Evolutionary conservation across 345 rosid species (phyloP), one percentile per base, ranked within the genome.

Genomic region (Lumnitzera littorea): DNA sequence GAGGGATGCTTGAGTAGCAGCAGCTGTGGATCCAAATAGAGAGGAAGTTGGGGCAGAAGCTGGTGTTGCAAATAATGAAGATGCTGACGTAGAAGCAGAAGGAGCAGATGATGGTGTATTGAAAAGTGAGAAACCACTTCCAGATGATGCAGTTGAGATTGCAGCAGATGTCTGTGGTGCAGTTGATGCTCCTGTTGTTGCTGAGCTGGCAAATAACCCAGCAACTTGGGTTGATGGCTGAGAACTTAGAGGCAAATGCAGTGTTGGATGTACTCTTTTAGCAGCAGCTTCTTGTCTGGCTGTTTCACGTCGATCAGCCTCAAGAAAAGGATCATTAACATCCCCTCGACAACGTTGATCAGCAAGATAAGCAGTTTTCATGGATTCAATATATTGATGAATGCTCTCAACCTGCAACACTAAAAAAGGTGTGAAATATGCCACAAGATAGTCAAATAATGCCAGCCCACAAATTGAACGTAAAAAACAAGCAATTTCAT

Each of bases 271-370:
- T 51, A 83, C 95, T 62, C 96, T 79, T 84, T 80, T 94, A 48
- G 97, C 89, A 75, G 97, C 96, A 50, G 96, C 99, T 82, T 94
- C 96, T 61, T 80, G 89, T 69, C 86, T 88, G 47, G 99, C 97
- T n/a, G 92, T 81, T 82, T 88, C 95, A 16, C 97, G 84, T 60
- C 99, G 70, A 76, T 94, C 97, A 61, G 99, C 99, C 70, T 88
- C 99, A 59, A 94, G 92, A 76, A 94, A 94, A 10, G 99, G 97
- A 70, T 94, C 83, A 67, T 74, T 78, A 46, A 70, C 76, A 62
- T 84, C 89, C 60, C 99, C 99, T 72, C 84, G 84, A 15, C 76
- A 83, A 2, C 91, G 89, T 69, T 90, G 99, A 62, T 88, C 95
- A 67, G 86, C 87, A 48, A 94, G 96, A 80, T 86, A 94, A 24